phyloP scores from a whole-genome alignment of 1,284 basidiomycete species.

The Termitomyces sp. region DNA sequence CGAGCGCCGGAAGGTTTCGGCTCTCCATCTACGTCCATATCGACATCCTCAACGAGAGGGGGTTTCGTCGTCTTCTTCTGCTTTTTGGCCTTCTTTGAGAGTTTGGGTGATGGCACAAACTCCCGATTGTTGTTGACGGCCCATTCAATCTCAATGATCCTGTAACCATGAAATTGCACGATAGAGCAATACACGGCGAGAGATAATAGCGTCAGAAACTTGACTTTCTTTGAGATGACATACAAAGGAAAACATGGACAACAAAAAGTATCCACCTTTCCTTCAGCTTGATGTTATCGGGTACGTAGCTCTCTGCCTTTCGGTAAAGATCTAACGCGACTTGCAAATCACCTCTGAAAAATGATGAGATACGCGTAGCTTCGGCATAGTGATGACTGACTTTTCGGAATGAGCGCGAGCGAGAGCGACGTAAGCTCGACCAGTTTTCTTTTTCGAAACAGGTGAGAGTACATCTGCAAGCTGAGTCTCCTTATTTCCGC shows the following conservation, averaged over 20 bases:
- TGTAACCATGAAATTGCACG: constrained; percentile 27
- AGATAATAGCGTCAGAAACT: constrained; percentile 31
- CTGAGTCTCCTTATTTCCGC: constrained; percentile 52
- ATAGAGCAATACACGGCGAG: constrained; percentile 12
- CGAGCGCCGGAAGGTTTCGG: constrained; percentile 7
- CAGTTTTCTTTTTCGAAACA: constrained; percentile 68
- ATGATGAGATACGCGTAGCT: not conserved
- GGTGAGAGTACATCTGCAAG: constrained; percentile 62
- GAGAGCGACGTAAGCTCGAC: constrained; percentile 68
- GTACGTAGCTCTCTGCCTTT: constrained; percentile 70
- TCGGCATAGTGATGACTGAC: constrained; percentile 33
- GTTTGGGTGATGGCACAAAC: constrained; percentile 64
- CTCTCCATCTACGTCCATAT: constrained; percentile 16
- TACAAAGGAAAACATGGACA: constrained; percentile 52
- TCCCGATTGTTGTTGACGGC: constrained; percentile 55
- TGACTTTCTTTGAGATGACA: constrained; percentile 33
- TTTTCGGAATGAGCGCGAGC: constrained; percentile 74
- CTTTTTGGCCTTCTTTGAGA: constrained; percentile 27
- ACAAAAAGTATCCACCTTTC: constrained; percentile 74
- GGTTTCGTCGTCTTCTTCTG: constrained; percentile 26
- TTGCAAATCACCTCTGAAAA: constrained; percentile 60
- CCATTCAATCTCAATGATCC: constrained; percentile 74
- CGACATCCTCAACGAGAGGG: constrained; percentile 26
- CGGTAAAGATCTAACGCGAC: constrained; percentile 70
- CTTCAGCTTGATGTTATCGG: constrained; percentile 73